Evolutionary conservation across 345 rosid species (phyloP), one percentile per base, ranked within the genome.

Genomic region (Cochlearia excelsa): DNA sequence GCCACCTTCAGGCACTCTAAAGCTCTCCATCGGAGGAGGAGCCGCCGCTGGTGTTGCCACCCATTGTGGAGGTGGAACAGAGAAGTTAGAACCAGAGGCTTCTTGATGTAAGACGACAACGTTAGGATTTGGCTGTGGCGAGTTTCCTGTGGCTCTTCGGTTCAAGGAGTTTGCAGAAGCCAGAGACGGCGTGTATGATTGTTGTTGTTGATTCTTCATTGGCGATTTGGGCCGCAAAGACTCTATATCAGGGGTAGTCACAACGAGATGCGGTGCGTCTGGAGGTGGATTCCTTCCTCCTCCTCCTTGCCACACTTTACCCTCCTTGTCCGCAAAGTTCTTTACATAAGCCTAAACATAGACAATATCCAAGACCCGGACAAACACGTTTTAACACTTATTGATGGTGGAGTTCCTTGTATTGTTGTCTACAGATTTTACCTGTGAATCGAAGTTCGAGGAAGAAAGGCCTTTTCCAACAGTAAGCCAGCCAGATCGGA

Each of bases 231-330:
- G 99, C 7, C 97, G 84, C n/a, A 93, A 75, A 1, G 84, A 29
- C 74, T 93, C 96, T 28, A 93, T 87, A 42, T 93, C 99, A 0
- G 95, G 86, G 46, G 95, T 89, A 10, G 97, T 89, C 40, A 84
- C 63, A 6, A 89, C 85, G 2, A 93, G 89, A 74, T 89, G 99
- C 26, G 92, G 81, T 29, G 97, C 88, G 6, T 85, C 97, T 1
- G 96, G 96, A 16, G 90, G 99, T 1, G 97, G 97, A 63, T 93
- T 89, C 68, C 97, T 74, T 11, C 99, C 99, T 49, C 97, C 95
- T 10, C 94, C 99, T 54, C 97, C 97, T 85, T 85, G 99, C 97
- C 97, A 93, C 34, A 90, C 90, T 70, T 85, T 90, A 50, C 99
- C 97, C 49, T 93, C 99, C 76, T 84, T 85, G 78, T 93, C 97